A percentile compares a stretch with the other conserved stretches of the same genome.
Evolutionary conservation across 2,329 filamentous ascomycete species (phyloP).

Genomic region (Byssoonygena ceratinophila): DNA sequence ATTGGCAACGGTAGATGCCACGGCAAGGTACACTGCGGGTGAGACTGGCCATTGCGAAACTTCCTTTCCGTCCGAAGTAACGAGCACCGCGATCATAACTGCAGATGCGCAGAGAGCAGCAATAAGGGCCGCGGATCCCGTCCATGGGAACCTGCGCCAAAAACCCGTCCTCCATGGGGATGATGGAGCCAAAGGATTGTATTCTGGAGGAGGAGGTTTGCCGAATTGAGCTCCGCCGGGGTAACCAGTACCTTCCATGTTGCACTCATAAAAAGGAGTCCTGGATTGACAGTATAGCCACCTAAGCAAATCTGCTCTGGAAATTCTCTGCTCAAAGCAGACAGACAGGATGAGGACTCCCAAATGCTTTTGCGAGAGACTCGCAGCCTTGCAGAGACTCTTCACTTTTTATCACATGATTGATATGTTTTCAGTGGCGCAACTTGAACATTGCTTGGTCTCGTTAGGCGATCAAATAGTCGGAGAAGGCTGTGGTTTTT

Average conservation of each 20-base stretch:
- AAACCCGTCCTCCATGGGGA: not conserved
- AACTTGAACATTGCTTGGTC: too few species aligned
- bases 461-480: too few species aligned
- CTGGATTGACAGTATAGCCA: too few species aligned
- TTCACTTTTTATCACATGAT: too few species aligned
- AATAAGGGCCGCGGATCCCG: not conserved
- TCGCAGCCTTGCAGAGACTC: too few species aligned
- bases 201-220: not conserved
- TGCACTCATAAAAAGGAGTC: not conserved
- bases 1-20: not conserved
- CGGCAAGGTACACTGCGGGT: not conserved
- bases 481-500: too few species aligned
- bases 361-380: too few species aligned
- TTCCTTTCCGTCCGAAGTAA: not conserved
- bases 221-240: not conserved
- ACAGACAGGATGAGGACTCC: too few species aligned
- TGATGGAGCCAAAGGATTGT: not conserved
- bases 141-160: constrained; percentile 3
- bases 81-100: not conserved
- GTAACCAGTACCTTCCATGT: not conserved
- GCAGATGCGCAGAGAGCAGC: not conserved
- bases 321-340: too few species aligned
- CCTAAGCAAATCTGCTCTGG: too few species aligned
- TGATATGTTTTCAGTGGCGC: too few species aligned
- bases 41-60: not conserved